These are phyloP conservation scores for Boletus edulis DNA, from an alignment of 768 basidiomycete species.

Conservation along the genomic window DNA sequence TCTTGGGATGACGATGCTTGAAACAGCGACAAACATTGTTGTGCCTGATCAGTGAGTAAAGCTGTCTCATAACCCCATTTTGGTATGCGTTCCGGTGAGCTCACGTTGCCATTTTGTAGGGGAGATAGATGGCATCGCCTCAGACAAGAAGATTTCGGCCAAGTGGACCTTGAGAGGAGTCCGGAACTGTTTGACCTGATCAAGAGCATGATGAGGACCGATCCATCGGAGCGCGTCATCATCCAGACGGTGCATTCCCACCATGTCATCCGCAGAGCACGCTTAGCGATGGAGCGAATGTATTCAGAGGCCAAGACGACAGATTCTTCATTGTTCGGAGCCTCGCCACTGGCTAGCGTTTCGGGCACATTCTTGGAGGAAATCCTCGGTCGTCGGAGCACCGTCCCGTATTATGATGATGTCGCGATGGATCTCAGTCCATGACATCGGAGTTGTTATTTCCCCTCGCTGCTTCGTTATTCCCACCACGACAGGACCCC, in stretches of 20 bases:
- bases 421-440: slow-evolving; percentile 40
- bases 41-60: slow-evolving; percentile 91
- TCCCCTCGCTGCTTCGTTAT: background rate
- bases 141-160: slow-evolving; percentile 86
- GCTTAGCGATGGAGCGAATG: slow-evolving; percentile 58
- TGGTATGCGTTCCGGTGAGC: slow-evolving; percentile 8
- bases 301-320: slow-evolving; percentile 37
- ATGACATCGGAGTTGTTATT: slow-evolving; percentile 21
- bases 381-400: slow-evolving; percentile 42
- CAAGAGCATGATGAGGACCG: slow-evolving; percentile 72
- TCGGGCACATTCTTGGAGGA: slow-evolving; percentile 62
- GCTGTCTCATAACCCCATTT: background rate
- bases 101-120: slow-evolving; percentile 43
- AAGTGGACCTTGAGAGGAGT: slow-evolving; percentile 70
- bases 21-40: slow-evolving; percentile 93
- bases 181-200: slow-evolving; percentile 67
- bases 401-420: slow-evolving; percentile 10
- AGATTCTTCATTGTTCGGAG: slow-evolving; percentile 44
- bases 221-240: slow-evolving; percentile 57
- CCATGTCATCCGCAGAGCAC: slow-evolving; percentile 60
- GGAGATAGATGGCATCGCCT: slow-evolving; percentile 94
- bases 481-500: slow-evolving; percentile 4
- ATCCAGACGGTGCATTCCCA: slow-evolving; percentile 59
- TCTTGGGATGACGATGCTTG: slow-evolving; percentile 93
- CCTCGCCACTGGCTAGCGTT: slow-evolving; percentile 64